Base-by-base conservation (phyloP, 23 red algal species). In the Agarophyton chilense region DNA sequence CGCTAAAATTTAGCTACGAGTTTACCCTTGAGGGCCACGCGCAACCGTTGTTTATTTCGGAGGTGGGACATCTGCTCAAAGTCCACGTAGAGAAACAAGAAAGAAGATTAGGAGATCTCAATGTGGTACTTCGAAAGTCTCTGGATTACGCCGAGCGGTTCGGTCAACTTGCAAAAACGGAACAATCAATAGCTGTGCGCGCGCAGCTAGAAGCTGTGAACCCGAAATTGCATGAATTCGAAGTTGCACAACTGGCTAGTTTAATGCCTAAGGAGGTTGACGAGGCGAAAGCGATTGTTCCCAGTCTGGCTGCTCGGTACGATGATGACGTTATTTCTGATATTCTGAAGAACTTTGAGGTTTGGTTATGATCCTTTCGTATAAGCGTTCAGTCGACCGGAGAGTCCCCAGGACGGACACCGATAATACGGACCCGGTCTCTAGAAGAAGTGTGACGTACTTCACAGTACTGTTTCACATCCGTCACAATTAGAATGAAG, bases 241-340 rank as follows among this genome's bases (percentile, higher is more conserved):
- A 96, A 81, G 51, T 96, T 26, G 94, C 88, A 47, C 90, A 90
- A 54, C 70, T 96, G 18, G 89, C 86, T 26, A 93, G 78, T 52
- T 58, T 94, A 39, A 82, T 94, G 83, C 92, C 92, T 0, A 83
- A 79, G 47, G 70, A 91, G 41, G 87, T 89, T 18, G 94, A 96
- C 55, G 94, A 96, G 49, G 94, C 94, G 32, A 92, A 93, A 55
- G 90, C 81, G 0, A 89, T 92, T 55, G 82, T 96, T 44, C 94
- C 94, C 1, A 92, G 81, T 34, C 72, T 96, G 18, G 66, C 57
- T 26, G 81, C 78, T 25, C 54, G 86, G 1, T 86, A 73, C 39
- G 94, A 92, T 28, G 87, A 96, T 45, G 90, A 92, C 45, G 83
- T 77, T 21, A 85, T 96, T 39, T 86, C 92, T 56, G 77, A 92